Evolutionary conservation across 257 asterid species (phyloP).

Genomic region (Knoxia roxburghii): DNA sequence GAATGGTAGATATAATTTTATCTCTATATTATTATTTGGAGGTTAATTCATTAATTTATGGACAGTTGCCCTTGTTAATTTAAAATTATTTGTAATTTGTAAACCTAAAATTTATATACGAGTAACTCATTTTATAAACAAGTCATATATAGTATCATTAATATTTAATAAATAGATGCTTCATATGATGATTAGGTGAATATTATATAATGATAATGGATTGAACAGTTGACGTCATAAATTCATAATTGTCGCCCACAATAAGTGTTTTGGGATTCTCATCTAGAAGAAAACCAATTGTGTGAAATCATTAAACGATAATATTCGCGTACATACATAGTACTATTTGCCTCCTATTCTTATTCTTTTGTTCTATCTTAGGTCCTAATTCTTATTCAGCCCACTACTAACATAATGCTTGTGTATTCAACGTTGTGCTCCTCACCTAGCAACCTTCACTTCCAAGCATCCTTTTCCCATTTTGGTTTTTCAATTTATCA

Average conservation of each 20-base stretch:
- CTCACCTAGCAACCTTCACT: neutral
- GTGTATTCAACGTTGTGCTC: neutral
- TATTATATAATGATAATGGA: neutral
- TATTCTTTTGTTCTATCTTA: neutral
- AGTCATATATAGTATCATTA: too few species aligned
- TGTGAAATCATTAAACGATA: neutral
- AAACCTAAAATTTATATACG: too few species aligned
- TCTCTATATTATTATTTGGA: too few species aligned
- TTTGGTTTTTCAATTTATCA: neutral
- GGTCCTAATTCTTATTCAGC: constrained; percentile 8
- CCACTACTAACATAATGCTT: neutral
- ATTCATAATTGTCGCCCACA: too few species aligned
- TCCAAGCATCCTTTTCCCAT: neutral
- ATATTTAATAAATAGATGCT: neutral
- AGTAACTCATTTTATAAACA: too few species aligned
- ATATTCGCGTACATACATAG: neutral
- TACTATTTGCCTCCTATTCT: neutral
- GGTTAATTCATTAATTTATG: too few species aligned
- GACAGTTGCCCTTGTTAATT: too few species aligned
- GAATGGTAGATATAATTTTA: too few species aligned
- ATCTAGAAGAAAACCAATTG: neutral
- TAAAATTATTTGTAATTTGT: too few species aligned
- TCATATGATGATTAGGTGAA: neutral
- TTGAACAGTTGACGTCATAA: neutral
- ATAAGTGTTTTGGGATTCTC: neutral